These are phyloP conservation scores for Grifola frondosa DNA, from an alignment of 1,284 basidiomycete genomes.

Conservation along the genomic window DNA sequence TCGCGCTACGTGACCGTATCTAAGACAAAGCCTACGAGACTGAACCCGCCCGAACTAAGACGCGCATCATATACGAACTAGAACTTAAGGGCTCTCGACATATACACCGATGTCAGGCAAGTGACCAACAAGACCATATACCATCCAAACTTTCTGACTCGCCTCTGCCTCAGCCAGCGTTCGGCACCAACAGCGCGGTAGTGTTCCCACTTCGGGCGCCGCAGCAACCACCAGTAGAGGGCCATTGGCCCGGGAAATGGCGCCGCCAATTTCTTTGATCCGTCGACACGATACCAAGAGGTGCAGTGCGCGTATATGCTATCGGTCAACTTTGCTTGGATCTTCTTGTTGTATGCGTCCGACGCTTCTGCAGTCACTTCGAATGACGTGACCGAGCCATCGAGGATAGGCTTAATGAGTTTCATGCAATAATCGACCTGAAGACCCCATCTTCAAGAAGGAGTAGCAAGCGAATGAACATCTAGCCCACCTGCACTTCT, in stretches of 20 bases:
- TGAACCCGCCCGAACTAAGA: too few species aligned
- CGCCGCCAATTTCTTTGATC: conserved; percentile 40
- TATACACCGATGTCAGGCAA: too few species aligned
- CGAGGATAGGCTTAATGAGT: conserved; percentile 47
- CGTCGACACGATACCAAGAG: conserved; percentile 45
- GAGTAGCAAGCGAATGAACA: conserved; percentile 8
- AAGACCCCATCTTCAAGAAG: background rate
- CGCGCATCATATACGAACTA: too few species aligned
- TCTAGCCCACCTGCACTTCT: conserved; percentile 29
- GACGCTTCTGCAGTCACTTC: conserved; percentile 43
- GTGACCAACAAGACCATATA: too few species aligned
- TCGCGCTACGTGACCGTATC: too few species aligned
- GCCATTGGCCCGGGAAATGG: conserved; percentile 49
- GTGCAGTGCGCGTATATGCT: too few species aligned
- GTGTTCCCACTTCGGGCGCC: background rate
- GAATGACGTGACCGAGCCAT: conserved; percentile 45
- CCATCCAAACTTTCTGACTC: too few species aligned
- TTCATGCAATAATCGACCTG: conserved; percentile 47
- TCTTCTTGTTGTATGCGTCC: conserved; percentile 46
- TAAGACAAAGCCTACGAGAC: too few species aligned
- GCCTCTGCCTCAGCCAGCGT: background rate
- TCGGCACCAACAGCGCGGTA: background rate
- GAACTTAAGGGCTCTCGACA: too few species aligned
- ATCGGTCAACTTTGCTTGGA: conserved; percentile 47
- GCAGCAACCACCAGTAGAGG: conserved; percentile 47